A percentile compares a stretch with the other conserved stretches of the same genome.
These are phyloP conservation scores for Candida quercuum DNA, from an alignment of 805 yeast genomes.

Conservation along the genomic window DNA sequence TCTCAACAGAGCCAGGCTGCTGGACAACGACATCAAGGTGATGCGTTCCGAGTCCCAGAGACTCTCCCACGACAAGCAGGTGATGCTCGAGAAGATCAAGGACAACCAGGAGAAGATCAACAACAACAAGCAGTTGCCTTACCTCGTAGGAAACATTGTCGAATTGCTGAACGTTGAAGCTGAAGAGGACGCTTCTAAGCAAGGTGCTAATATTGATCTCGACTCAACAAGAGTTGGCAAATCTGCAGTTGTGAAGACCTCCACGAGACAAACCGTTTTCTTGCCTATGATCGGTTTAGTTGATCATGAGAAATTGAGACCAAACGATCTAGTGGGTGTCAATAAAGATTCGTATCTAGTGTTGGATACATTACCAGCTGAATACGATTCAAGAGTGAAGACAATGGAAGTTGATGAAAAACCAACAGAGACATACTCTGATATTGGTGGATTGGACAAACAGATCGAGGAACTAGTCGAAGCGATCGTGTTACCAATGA, in stretches of 20 bases:
- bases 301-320: constrained; percentile 84
- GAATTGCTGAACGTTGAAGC: constrained; percentile 87
- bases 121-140: constrained; percentile 93
- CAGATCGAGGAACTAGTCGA: constrained; percentile 98
- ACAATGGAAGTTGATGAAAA: constrained; percentile 99
- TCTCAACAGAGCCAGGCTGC: constrained; percentile 74
- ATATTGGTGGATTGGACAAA: constrained; percentile 96
- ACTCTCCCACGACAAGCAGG: constrained; percentile 84
- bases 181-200: constrained; percentile 72
- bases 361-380: constrained; percentile 92
- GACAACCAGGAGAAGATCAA: constrained; percentile 95
- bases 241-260: constrained; percentile 97
- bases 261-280: constrained; percentile 96
- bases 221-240: constrained; percentile 90
- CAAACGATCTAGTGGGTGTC: constrained; percentile 97
- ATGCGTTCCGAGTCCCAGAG: constrained; percentile 90
- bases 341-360: constrained; percentile 94
- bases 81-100: constrained; percentile 89
- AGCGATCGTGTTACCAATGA: constrained; percentile 98
- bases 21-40: constrained; percentile 93
- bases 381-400: constrained; percentile 94
- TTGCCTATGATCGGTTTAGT: constrained; percentile 94
- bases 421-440: constrained; percentile 95
- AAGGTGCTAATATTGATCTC: constrained; percentile 92
- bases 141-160: constrained; percentile 93